Conservation (phyloP, 2,329 filamentous ascomycete species). For the Mycosphaerella arachidis region DNA sequence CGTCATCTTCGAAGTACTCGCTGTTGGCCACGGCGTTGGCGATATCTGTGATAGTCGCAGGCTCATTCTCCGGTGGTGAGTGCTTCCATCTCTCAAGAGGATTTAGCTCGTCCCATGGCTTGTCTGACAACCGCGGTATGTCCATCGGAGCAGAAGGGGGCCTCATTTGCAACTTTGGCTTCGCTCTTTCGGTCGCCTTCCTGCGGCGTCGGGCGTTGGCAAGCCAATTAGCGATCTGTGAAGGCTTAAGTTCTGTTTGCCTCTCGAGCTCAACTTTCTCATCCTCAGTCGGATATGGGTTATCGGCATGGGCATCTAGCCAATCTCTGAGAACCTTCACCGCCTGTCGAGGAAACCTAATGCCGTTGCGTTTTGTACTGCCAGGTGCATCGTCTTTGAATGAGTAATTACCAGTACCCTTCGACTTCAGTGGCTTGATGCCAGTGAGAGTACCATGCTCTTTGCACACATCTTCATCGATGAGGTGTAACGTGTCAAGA, state of each 20-base stretch:
- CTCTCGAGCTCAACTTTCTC: slow-evolving; percentile 76
- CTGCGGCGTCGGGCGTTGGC: slow-evolving; percentile 81
- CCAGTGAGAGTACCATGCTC: slow-evolving; percentile 35
- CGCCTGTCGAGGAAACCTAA: slow-evolving; percentile 74
- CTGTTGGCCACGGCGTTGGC: slow-evolving; percentile 51
- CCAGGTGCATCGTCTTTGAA: slow-evolving; percentile 32
- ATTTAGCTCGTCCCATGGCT: slow-evolving; percentile 49
- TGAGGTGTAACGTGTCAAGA: slow-evolving; percentile 46
- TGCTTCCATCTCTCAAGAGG: slow-evolving; percentile 66
- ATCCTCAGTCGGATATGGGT: slow-evolving; percentile 83
- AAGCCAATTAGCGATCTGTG: slow-evolving; percentile 87
- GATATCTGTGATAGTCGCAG: slow-evolving; percentile 61
- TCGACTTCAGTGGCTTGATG: slow-evolving; percentile 27
- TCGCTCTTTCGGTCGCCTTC: slow-evolving; percentile 59
- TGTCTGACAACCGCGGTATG: slow-evolving; percentile 56
- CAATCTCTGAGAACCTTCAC: slow-evolving; percentile 78
- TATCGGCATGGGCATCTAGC: slow-evolving; percentile 72
- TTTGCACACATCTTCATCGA: slow-evolving; percentile 38
- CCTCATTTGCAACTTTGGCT: slow-evolving; percentile 35
- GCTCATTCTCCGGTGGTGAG: slow-evolving; percentile 66
- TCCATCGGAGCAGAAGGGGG: slow-evolving; percentile 63
- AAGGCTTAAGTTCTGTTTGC: slow-evolving; percentile 74
- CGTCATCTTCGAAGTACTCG: slow-evolving; percentile 24
- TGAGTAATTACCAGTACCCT: slow-evolving; percentile 16
- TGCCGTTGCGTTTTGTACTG: slow-evolving; percentile 48